These are phyloP conservation scores for Exophiala oligosperma DNA, from an alignment of 2,329 filamentous ascomycete species.

Conservation along the genomic window DNA sequence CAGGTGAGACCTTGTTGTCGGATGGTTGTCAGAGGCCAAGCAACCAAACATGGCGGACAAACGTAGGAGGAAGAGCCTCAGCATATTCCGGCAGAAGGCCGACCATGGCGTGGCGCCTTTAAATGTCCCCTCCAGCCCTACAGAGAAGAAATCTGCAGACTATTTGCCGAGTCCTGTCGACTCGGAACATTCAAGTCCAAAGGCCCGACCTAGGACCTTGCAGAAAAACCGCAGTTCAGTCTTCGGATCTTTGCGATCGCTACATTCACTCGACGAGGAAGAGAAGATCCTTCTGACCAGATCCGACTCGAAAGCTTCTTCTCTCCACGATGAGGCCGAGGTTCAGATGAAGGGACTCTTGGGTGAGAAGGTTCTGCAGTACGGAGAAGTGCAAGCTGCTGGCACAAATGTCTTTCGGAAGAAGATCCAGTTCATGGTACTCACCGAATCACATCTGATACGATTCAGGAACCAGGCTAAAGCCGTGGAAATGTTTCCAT, in stretches of 20 bases:
- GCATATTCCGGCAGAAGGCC: constrained; percentile 31
- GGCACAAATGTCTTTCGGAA: constrained; percentile 67
- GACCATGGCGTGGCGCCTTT: constrained; percentile 11
- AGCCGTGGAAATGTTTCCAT: constrained; percentile 63
- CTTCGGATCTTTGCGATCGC: constrained; percentile 59
- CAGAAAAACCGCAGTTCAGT: constrained; percentile 54
- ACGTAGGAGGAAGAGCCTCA: constrained; percentile 37
- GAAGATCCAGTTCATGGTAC: constrained; percentile 70
- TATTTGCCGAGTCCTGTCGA: constrained; percentile 33
- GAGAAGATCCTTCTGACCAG: constrained; percentile 48
- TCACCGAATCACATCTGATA: constrained; percentile 68
- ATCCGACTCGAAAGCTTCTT: constrained; percentile 52
- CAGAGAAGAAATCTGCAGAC: constrained; percentile 35
- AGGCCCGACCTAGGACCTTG: constrained; percentile 42
- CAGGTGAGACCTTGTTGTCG: constrained; percentile 2
- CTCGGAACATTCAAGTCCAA: constrained; percentile 36
- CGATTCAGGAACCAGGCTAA: constrained; percentile 68
- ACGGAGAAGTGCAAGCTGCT: constrained; percentile 70
- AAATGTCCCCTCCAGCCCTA: constrained; percentile 19
- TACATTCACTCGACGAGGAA: constrained; percentile 54
- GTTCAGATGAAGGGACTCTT: constrained; percentile 35
- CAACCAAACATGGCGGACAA: constrained; percentile 29
- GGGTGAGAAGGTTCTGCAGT: constrained; percentile 57
- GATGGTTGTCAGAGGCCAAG: constrained; percentile 4
- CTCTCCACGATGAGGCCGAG: constrained; percentile 48